Evolutionary conservation across 129 eudicot species (phyloP).

Genomic region (Artemisia argyi): DNA sequence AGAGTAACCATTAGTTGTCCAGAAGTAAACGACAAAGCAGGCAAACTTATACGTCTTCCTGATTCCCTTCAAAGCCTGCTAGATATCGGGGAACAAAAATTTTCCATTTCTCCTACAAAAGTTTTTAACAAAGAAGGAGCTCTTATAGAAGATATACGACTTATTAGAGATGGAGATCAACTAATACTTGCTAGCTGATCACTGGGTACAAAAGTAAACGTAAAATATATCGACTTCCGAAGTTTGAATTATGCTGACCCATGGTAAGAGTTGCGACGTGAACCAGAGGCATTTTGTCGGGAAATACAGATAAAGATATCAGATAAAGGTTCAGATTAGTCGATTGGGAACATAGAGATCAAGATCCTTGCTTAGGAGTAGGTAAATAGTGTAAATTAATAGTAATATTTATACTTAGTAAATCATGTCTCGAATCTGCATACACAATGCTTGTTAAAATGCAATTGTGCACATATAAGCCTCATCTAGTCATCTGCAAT

Average conservation of each 20-base stretch:
- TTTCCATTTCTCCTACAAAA: constrained; percentile 44
- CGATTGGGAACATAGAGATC: neutral
- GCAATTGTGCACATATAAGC: no score
- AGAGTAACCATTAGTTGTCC: constrained; percentile 64
- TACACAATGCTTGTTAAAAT: neutral
- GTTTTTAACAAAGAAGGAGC: constrained; percentile 57
- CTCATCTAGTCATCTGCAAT: neutral
- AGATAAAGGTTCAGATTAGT: constrained; percentile 6
- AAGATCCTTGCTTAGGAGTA: neutral
- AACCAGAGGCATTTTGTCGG: neutral
- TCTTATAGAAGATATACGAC: constrained; percentile 49
- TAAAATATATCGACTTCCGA: neutral
- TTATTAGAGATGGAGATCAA: constrained; percentile 85
- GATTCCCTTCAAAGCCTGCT: constrained; percentile 54
- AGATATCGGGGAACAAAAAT: constrained; percentile 48
- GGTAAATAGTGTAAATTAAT: neutral
- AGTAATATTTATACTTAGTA: neutral
- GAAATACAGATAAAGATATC: neutral
- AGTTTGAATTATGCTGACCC: constrained; percentile 6
- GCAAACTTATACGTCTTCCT: constrained; percentile 57
- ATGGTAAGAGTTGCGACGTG: neutral
- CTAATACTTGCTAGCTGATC: constrained; percentile 45
- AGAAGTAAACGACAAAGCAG: constrained; percentile 39
- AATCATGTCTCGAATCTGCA: neutral
- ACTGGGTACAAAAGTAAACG: constrained; percentile 14